phyloP scores from a whole-genome alignment of 768 basidiomycete genomes.

The Auricularia sp. region DNA sequence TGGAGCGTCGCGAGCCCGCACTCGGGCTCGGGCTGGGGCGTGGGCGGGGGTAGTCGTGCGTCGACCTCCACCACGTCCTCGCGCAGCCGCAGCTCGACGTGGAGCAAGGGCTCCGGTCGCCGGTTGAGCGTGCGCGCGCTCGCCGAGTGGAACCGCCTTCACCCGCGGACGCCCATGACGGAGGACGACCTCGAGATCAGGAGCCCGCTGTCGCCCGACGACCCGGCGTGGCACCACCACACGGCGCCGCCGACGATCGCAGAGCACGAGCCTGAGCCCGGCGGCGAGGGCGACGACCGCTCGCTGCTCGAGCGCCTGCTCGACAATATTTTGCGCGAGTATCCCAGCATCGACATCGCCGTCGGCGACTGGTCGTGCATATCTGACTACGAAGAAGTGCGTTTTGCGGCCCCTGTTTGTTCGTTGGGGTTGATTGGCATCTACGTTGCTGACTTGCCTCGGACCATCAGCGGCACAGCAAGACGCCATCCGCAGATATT shows the following conservation, averaged over 20 bases:
- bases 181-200: background rate
- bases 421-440: background rate
- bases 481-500: background rate
- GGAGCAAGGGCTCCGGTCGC: background rate
- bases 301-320: background rate
- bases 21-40: background rate
- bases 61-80: background rate
- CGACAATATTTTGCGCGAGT: background rate
- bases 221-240: background rate
- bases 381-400: background rate
- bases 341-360: background rate
- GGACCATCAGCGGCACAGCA: background rate
- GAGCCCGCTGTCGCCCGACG: background rate
- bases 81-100: background rate
- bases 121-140: background rate
- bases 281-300: background rate
- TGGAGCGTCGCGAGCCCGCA: background rate
- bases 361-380: background rate
- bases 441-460: background rate
- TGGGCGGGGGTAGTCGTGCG: background rate
- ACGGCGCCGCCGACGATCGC: background rate
- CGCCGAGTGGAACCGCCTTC: background rate
- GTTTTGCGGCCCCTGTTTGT: background rate
- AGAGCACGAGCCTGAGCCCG: background rate
- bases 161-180: background rate